Percentiles rank a stretch among this genome's conserved stretches.
Conservation (phyloP, 306 rosid genomes). For the Malus fusca region DNA sequence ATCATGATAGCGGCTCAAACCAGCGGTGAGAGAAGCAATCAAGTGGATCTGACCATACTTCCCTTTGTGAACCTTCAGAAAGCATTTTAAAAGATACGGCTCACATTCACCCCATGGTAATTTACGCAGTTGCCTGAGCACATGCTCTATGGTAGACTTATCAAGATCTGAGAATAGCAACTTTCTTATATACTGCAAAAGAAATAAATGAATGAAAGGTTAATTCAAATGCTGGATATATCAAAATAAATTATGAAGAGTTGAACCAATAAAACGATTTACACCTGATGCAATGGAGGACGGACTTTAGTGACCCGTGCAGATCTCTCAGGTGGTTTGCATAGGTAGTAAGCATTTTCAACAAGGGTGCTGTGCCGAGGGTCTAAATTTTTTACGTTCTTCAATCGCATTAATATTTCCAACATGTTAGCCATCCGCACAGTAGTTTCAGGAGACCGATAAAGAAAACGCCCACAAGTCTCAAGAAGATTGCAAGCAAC, state of each 20-base stretch:
- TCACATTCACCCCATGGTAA: conserved; percentile 97
- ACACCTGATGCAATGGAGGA: conserved; percentile 97
- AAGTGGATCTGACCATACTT: conserved; percentile 97
- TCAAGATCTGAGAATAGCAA: conserved; percentile 94
- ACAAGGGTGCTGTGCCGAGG: conserved; percentile 98
- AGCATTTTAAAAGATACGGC: conserved; percentile 84
- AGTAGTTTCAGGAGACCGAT: conserved; percentile 95
- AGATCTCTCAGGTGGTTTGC: conserved; percentile 98
- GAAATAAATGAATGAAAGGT: background rate
- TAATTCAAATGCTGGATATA: conserved; percentile 4
- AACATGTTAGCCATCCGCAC: conserved; percentile 93
- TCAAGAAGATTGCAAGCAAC: conserved; percentile 98
- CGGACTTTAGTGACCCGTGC: conserved; percentile 92
- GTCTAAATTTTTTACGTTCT: conserved; percentile 97
- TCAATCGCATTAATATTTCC: conserved; percentile 97
- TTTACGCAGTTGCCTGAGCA: conserved; percentile 96
- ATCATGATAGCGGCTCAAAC: conserved; percentile 96
- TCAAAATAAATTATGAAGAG: background rate
- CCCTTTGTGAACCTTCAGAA: conserved; percentile 94
- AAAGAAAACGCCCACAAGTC: conserved; percentile 95
- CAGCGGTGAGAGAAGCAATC: conserved; percentile 94
- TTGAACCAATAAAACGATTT: background rate
- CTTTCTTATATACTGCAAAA: conserved; percentile 85
- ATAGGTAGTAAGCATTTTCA: conserved; percentile 97
- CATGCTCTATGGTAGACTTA: conserved; percentile 87